Evolutionary conservation across 768 basidiomycete species (phyloP).

Genomic region (Coprinopsis strossmayeri): DNA sequence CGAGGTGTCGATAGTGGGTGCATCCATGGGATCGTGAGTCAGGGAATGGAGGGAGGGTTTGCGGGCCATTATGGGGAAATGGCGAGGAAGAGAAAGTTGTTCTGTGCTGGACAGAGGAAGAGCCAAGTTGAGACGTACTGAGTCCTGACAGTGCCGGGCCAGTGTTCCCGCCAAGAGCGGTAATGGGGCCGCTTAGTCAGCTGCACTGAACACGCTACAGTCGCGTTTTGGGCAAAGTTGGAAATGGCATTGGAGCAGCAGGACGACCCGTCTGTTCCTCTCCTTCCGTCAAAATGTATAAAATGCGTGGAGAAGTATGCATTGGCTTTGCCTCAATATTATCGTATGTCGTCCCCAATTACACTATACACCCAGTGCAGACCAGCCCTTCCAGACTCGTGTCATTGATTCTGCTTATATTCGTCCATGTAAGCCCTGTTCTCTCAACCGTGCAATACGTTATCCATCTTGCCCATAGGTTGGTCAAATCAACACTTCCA

Average conservation of each 20-base stretch:
- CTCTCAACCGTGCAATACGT: conserved; percentile 14
- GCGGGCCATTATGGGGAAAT: conserved; percentile 19
- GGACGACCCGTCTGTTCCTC: conserved; percentile 14
- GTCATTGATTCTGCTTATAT: conserved; percentile 64
- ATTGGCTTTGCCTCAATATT: conserved; percentile 65
- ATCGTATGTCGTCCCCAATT: conserved; percentile 42
- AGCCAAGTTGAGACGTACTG: too few species aligned
- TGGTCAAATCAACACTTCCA: conserved; percentile 76
- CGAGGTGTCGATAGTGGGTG: conserved; percentile 26
- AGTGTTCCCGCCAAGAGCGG: conserved; percentile 3
- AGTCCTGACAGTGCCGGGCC: too few species aligned
- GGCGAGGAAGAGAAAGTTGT: conserved; percentile 10
- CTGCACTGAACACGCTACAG: conserved; percentile 1
- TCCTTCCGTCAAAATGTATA: conserved; percentile 11
- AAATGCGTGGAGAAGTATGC: conserved; percentile 72
- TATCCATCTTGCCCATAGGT: conserved; percentile 41
- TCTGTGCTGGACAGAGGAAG: conserved; percentile 4
- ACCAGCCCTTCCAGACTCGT: conserved; percentile 28
- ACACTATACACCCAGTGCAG: conserved; percentile 14
- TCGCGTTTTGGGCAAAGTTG: conserved; percentile 7
- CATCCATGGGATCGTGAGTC: conserved; percentile 18
- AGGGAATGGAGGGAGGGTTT: conserved; percentile 17
- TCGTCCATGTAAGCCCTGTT: conserved; percentile 60
- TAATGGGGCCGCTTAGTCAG: conserved; percentile 5
- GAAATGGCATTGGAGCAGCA: conserved; percentile 5